phyloP scores from a whole-genome alignment of 1,284 basidiomycete genomes.

The Flammula alnicola region DNA sequence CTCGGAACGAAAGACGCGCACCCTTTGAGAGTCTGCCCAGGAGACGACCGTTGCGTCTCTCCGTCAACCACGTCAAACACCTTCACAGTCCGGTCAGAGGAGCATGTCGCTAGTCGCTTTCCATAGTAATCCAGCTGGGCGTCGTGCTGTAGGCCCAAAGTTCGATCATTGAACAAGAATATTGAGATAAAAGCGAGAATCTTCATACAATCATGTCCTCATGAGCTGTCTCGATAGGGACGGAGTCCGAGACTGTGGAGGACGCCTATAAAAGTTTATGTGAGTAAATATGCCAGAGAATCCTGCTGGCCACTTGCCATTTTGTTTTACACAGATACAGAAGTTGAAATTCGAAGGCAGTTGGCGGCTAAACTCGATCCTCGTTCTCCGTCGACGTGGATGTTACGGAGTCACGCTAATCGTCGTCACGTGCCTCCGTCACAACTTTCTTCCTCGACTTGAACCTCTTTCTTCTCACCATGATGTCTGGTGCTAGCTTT shows the following conservation, averaged over 20 bases:
- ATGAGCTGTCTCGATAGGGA: constrained; percentile 89
- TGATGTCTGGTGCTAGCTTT: too few species aligned
- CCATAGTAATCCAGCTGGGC: constrained; percentile 98
- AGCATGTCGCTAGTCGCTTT: constrained; percentile 95
- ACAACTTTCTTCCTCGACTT: too few species aligned
- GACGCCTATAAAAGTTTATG: constrained; percentile 44
- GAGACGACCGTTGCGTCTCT: constrained; percentile 63
- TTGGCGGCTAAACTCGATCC: too few species aligned
- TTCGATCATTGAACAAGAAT: neutral
- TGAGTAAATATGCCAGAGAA: neutral
- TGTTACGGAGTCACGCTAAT: neutral
- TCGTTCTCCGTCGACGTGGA: constrained; percentile 10
- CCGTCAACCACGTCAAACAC: constrained; percentile 96
- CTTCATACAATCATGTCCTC: constrained; percentile 92
- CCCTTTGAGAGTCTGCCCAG: constrained; percentile 86
- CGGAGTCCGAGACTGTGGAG: constrained; percentile 64
- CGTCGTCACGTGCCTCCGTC: too few species aligned
- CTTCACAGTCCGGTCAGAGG: constrained; percentile 94
- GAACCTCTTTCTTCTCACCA: too few species aligned
- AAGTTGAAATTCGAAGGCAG: constrained; percentile 1
- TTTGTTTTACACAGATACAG: constrained; percentile 15
- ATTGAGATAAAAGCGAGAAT: neutral
- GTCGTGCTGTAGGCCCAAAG: constrained; percentile 72
- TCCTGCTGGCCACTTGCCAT: constrained; percentile 24
- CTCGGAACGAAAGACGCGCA: constrained; percentile 40